These are phyloP conservation scores for Penicillium subrubescens DNA, from an alignment of 495 filamentous ascomycete genomes.

Conservation along the genomic window DNA sequence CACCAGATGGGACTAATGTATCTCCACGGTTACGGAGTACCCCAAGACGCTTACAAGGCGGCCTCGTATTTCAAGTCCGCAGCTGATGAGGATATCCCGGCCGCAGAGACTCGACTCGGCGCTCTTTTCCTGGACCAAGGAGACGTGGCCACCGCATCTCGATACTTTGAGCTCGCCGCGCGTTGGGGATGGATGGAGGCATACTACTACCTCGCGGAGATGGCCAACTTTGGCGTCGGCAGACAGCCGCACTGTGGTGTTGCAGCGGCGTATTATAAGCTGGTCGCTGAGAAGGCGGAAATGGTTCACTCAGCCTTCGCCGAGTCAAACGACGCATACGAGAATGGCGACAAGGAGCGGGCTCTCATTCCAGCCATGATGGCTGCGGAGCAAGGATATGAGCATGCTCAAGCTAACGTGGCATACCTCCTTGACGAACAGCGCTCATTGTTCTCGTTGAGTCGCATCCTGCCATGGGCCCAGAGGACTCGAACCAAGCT, in stretches of 20 bases:
- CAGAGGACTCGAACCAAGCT: constrained; percentile 47
- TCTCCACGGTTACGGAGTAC: constrained; percentile 79
- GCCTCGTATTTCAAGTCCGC: constrained; percentile 80
- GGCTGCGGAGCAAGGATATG: constrained; percentile 96
- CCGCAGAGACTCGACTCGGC: constrained; percentile 82
- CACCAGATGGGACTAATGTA: constrained; percentile 86
- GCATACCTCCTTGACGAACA: constrained; percentile 87
- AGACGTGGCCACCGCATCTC: constrained; percentile 69
- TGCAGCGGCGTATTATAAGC: constrained; percentile 91
- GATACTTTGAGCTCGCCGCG: constrained; percentile 92
- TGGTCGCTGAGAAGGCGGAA: constrained; percentile 88
- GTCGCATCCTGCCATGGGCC: constrained; percentile 44
- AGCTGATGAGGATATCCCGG: constrained; percentile 80
- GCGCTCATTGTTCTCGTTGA: constrained; percentile 61
- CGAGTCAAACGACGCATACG: constrained; percentile 84
- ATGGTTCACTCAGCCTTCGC: constrained; percentile 78
- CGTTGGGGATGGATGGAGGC: constrained; percentile 88
- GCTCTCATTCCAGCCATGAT: constrained; percentile 85
- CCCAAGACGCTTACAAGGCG: constrained; percentile 71
- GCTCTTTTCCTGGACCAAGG: constrained; percentile 90
- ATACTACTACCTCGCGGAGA: constrained; percentile 92
- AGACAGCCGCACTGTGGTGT: constrained; percentile 77
- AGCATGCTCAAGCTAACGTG: constrained; percentile 90
- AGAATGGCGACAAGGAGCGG: constrained; percentile 80
- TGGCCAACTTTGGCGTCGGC: constrained; percentile 79